Evolutionary conservation across 176 grass and related monocot species (phyloP), one percentile per base, ranked within the genome.

Genomic region (Avena atlantica): DNA sequence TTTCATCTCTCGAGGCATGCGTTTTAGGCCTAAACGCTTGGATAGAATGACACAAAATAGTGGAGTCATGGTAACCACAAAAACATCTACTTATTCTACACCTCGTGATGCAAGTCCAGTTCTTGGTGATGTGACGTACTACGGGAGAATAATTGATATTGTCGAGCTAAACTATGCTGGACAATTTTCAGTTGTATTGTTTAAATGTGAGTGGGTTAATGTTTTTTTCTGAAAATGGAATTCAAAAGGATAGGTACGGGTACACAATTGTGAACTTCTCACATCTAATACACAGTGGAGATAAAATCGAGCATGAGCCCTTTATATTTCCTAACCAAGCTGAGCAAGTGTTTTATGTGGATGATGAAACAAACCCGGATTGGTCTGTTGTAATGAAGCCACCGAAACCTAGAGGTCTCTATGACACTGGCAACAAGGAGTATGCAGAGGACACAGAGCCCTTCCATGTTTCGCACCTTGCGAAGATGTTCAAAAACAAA

Each of bases 181-280:
- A 40, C 37, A 16, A 2, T 70, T 74, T 50, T 29, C 17, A 21
- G 50, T 87, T 15, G 19, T 81, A 6, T 64, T 87, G 21, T 87
- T 87, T 52, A 81, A 87, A 48, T 81, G 50, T 81, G 78, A 87
- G 47, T 87, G 27, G 78, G 31, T 71, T 58, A 34, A 81, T 67
- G 64, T 67, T 29, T 31, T 31, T 34, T 31, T 67, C 64, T 34
- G 13, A 34, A 34, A 15, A 11, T 24, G 67, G 69, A 19, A 84
- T 55, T 27, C 71, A 42, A 37, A 62, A 78, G 80, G 76, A 87
- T 70, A 76, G 61, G 10, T 87, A 69, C 15, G 61, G 23, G 24
- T 70, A 80, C 61, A 87, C 29, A 10, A 24, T 87, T 17, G 61
- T 80, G 9, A 87, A 87, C 60, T 87, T 40, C 37, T 40, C 37